phyloP scores from a whole-genome alignment of 805 yeast species.

The Zygoascus bituminiphila region DNA sequence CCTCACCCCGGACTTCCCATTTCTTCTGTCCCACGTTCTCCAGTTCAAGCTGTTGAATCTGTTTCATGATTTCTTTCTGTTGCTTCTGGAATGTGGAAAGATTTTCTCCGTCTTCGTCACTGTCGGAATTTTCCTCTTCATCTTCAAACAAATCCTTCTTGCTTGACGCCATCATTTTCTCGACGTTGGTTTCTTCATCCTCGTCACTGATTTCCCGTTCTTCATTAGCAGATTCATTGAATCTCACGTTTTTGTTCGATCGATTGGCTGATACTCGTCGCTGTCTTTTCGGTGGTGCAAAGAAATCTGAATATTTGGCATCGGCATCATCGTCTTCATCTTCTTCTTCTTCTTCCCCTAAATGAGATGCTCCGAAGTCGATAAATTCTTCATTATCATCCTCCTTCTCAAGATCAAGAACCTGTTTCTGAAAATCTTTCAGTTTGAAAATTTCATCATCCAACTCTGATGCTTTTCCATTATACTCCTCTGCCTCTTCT shows the following conservation, averaged over 20 bases:
- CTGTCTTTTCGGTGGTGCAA: slow-evolving; percentile 28
- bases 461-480: slow-evolving; percentile 35
- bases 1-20: slow-evolving; percentile 95
- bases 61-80: slow-evolving; percentile 65
- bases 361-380: slow-evolving; percentile 33
- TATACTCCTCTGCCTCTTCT: slow-evolving; percentile 19
- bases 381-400: slow-evolving; percentile 38
- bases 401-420: slow-evolving; percentile 51
- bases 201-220: slow-evolving; percentile 14
- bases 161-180: slow-evolving; percentile 23
- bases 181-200: slow-evolving; percentile 21
- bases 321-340: slow-evolving; percentile 40
- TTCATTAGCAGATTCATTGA: background rate
- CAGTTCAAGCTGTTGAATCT: slow-evolving; percentile 70
- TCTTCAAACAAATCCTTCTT: slow-evolving; percentile 32
- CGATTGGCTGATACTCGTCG: slow-evolving; percentile 6
- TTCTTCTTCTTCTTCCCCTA: slow-evolving; percentile 27
- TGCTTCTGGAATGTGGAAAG: slow-evolving; percentile 78
- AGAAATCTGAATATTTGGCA: slow-evolving; percentile 32
- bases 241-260: slow-evolving; percentile 4
- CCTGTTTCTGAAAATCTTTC: slow-evolving; percentile 72
- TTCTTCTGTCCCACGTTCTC: slow-evolving; percentile 85
- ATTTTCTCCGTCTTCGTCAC: slow-evolving; percentile 39
- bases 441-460: slow-evolving; percentile 81
- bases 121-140: slow-evolving; percentile 46